These are phyloP conservation scores for Polysphondylium violaceum DNA, from an alignment of 78 protist genomes.

Conservation along the genomic window DNA sequence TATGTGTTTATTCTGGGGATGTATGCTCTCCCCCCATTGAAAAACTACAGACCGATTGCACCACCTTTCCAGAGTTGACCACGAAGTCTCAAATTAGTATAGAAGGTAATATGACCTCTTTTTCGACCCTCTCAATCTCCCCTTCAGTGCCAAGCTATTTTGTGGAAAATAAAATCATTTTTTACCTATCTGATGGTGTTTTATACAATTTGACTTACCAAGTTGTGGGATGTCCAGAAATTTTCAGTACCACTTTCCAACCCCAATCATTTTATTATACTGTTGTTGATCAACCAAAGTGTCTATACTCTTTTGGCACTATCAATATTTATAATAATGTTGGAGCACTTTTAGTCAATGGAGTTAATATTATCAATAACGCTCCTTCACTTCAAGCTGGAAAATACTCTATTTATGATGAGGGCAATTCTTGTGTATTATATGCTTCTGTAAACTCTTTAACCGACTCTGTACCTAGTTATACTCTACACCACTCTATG, in stretches of 20 bases:
- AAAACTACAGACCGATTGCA: too few relatives aligned
- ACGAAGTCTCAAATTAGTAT: too few relatives aligned
- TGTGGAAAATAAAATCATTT: neutral
- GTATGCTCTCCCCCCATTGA: too few relatives aligned
- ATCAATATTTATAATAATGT: neutral
- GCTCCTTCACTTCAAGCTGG: neutral
- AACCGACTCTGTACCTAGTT: neutral
- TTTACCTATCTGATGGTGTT: neutral
- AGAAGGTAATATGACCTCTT: neutral
- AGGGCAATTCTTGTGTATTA: neutral
- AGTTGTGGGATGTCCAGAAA: neutral
- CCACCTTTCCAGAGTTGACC: too few relatives aligned
- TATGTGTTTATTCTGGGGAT: too few relatives aligned
- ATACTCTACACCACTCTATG: neutral
- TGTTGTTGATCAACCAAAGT: neutral
- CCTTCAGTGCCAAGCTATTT: neutral
- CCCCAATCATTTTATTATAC: neutral
- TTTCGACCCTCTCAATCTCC: neutral
- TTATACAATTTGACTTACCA: neutral
- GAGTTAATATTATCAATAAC: neutral
- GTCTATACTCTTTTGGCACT: neutral
- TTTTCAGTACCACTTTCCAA: neutral
- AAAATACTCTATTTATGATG: neutral
- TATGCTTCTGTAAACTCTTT: neutral
- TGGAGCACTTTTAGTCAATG: neutral